These are phyloP conservation scores for Camelina laxa DNA, from an alignment of 345 rosid genomes.

Conservation along the genomic window DNA sequence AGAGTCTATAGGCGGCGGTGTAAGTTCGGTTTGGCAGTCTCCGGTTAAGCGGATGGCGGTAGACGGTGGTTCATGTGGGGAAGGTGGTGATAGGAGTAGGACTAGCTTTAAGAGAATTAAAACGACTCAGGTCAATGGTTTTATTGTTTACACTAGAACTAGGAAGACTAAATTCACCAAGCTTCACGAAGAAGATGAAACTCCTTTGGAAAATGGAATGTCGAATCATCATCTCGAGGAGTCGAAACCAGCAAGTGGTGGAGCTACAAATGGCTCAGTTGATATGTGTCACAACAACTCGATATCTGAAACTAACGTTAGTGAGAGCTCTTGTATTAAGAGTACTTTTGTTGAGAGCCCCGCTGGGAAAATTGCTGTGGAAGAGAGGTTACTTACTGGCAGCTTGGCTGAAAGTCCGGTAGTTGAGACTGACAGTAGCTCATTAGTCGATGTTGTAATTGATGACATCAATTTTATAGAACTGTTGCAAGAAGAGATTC, in stretches of 20 bases:
- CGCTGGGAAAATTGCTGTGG: not conserved
- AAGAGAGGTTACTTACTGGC: constrained; percentile 21
- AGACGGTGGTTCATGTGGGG: constrained; percentile 45
- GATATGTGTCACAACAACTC: constrained; percentile 25
- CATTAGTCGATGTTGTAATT: constrained; percentile 45
- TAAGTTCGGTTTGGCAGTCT: constrained; percentile 46
- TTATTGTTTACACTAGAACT: constrained; percentile 75
- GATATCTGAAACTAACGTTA: constrained; percentile 14
- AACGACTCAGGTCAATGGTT: constrained; percentile 66
- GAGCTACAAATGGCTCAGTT: constrained; percentile 12
- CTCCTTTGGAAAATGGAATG: constrained; percentile 30
- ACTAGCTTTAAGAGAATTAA: constrained; percentile 61
- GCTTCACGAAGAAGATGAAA: constrained; percentile 35
- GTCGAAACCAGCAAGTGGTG: constrained; percentile 16
- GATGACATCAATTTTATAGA: constrained; percentile 47
- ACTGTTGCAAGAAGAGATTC: constrained; percentile 42
- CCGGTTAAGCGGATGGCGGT: constrained; percentile 43
- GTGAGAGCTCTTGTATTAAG: constrained; percentile 22
- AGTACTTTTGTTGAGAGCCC: constrained; percentile 22
- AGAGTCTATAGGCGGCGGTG: constrained; percentile 43
- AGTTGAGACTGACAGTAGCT: constrained; percentile 39
- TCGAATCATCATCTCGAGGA: constrained; percentile 24
- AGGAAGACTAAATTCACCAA: constrained; percentile 45
- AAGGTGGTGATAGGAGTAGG: constrained; percentile 46
- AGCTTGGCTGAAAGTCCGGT: constrained; percentile 35